A percentile compares a stretch with the other conserved stretches of the same genome.
Conservation (phyloP, 148 eudicot species). For the Rhododendron ovatum region DNA sequence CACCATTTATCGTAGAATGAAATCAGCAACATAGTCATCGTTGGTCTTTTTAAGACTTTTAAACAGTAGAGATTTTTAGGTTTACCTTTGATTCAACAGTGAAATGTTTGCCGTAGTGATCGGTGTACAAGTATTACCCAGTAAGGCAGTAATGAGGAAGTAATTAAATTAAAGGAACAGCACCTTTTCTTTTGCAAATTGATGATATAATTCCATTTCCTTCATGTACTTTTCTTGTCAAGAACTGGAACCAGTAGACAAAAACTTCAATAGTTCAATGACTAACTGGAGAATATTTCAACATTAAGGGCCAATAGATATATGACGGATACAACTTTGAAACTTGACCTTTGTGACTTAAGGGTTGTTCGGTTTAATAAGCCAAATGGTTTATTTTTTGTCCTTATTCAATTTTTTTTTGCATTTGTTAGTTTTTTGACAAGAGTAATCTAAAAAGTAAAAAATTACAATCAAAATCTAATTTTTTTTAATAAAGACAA, state of each 20-base stretch:
- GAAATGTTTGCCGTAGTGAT: neutral
- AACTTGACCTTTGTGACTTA: no score
- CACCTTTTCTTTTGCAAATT: neutral
- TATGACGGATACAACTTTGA: neutral
- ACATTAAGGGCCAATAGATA: neutral
- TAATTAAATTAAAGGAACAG: neutral
- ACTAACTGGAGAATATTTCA: neutral
- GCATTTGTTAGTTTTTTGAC: no score
- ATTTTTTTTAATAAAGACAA: no score
- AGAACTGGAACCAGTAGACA: neutral
- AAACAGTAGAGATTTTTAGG: no score
- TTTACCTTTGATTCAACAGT: neutral
- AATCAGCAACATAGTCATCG: no score
- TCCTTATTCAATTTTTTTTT: no score
- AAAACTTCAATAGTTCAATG: neutral
- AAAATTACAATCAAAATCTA: no score
- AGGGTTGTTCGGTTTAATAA: no score
- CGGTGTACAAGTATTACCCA: neutral
- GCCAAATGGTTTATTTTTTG: no score
- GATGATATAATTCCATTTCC: neutral
- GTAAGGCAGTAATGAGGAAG: neutral
- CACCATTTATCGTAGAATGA: no score
- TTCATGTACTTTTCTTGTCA: neutral
- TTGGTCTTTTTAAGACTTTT: no score
- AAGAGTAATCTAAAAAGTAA: no score